These are phyloP conservation scores for Candida incommunis DNA, from an alignment of 805 yeast genomes.

Conservation along the genomic window DNA sequence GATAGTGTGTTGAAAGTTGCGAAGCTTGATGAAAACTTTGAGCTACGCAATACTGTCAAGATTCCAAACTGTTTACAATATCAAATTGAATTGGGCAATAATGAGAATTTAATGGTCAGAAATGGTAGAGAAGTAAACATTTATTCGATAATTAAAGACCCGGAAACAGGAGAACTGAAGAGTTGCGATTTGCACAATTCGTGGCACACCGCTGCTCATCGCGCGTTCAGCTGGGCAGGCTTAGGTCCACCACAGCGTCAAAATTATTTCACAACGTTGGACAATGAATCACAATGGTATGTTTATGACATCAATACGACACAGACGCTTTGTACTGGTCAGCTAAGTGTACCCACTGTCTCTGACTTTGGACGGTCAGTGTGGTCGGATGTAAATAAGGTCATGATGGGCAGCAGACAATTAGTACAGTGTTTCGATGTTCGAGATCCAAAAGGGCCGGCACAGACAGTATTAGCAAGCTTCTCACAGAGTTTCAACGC, in stretches of 20 bases:
- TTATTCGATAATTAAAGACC: too few species aligned
- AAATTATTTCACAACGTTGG: not conserved
- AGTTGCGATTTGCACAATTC: too few species aligned
- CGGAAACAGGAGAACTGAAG: too few species aligned
- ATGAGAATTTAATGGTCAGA: not conserved
- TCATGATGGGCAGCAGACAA: not conserved
- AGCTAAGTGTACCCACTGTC: not conserved
- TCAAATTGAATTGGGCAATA: not conserved
- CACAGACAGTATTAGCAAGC: not conserved
- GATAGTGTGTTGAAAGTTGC: not conserved
- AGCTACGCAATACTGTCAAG: not conserved
- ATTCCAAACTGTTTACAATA: not conserved
- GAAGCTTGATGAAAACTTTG: not conserved
- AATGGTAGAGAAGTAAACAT: too few species aligned
- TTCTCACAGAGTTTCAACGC: too few species aligned
- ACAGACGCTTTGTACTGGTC: not conserved
- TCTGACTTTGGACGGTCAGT: not conserved
- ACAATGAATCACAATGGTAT: not conserved
- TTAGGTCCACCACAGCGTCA: not conserved
- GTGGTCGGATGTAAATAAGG: not conserved
- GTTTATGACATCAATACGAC: not conserved
- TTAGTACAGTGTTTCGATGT: not conserved
- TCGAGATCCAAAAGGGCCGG: not conserved
- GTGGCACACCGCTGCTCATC: too few species aligned
- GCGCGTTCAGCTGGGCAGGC: not conserved